These are phyloP conservation scores for Schizophyllum commune DNA, from an alignment of 1,284 basidiomycete species.

Conservation along the genomic window DNA sequence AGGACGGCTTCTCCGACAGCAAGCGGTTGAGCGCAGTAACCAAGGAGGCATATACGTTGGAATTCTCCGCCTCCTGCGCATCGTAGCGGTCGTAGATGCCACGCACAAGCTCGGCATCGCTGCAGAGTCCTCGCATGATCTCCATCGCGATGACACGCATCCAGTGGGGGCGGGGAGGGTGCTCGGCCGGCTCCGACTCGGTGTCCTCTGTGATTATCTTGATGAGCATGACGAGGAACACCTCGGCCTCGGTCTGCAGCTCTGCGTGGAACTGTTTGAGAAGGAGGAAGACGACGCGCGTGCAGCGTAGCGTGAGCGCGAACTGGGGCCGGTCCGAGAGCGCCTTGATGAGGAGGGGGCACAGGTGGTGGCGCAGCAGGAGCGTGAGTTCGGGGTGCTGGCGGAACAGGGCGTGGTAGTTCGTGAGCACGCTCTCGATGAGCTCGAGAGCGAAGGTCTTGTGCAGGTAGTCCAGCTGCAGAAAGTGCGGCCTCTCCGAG, in stretches of 20 bases:
- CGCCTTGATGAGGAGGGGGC: constrained; percentile 81
- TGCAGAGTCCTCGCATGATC: constrained; percentile 84
- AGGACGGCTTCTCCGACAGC: constrained; percentile 78
- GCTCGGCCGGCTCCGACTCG: constrained; percentile 27
- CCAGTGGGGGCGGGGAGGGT: constrained; percentile 62
- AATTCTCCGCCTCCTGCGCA: constrained; percentile 41
- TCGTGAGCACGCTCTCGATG: constrained; percentile 94
- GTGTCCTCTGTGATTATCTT: constrained; percentile 68
- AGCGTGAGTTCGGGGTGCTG: constrained; percentile 81
- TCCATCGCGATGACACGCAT: constrained; percentile 88
- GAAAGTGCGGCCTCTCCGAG: constrained; percentile 74
- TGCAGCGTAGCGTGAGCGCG: constrained; percentile 84
- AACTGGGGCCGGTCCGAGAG: constrained; percentile 82
- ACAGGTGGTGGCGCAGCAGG: constrained; percentile 82
- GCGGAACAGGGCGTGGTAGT: constrained; percentile 82
- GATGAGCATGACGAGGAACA: constrained; percentile 79
- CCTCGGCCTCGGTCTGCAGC: constrained; percentile 74
- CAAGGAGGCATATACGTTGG: constrained; percentile 74
- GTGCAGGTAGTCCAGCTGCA: constrained; percentile 80
- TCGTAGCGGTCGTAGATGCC: constrained; percentile 82
- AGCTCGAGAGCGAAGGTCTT: constrained; percentile 94
- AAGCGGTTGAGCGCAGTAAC: constrained; percentile 78
- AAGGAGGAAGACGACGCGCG: constrained; percentile 87
- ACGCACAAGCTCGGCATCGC: constrained; percentile 75
- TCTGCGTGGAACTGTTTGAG: constrained; percentile 88